Evolutionary conservation across 1,284 basidiomycete genomes (phyloP), one percentile per base, ranked within the genome.

Genomic region (Ustilago xerochloae): DNA sequence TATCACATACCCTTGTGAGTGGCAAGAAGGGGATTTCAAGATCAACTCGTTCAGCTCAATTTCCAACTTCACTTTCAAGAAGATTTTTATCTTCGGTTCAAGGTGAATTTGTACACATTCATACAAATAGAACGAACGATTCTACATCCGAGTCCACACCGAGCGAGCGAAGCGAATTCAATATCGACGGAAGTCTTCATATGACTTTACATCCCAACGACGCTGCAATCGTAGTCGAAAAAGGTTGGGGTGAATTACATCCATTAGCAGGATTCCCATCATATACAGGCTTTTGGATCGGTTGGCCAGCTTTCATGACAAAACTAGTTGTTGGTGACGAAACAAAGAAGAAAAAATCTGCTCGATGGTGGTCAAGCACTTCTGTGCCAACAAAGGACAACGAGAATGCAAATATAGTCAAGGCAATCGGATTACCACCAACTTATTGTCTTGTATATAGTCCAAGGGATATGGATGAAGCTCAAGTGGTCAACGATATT

Each of bases 211-310:
- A 64, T n/a, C 74, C 77, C 0, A 36, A 57, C 13, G 76, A 80
- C 41, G 72, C 75, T 6, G 51, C 57, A 3, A 10, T 60, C 18
- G 58, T 78, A 10, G 47, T 80, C 0, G 56, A 64, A 15, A 48
- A 59, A 32, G 66, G 66, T 2, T 80, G 76, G 73, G 78, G 66
- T 8, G 70, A 77, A 38, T 55, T 78, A 18, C 78, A 80, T 28
- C 24, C 59, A 1, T 47, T 80, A 0, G 75, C 78, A 1, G 78
- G 78, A 20, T 66, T 63, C 33, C 73, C 70, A 0, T 65, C 63
- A 6, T 65, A 73, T 16, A 55, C 64, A 1, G 65, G 70, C 6
- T 76, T 68, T 51, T 76, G 65, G 73, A 16, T 71, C 24, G 64
- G 65, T 3, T 72, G 68, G 70, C 68, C 68, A 8, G 58, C 68